phyloP scores from a whole-genome alignment of 345 rosid genomes.

The Punica granatum region DNA sequence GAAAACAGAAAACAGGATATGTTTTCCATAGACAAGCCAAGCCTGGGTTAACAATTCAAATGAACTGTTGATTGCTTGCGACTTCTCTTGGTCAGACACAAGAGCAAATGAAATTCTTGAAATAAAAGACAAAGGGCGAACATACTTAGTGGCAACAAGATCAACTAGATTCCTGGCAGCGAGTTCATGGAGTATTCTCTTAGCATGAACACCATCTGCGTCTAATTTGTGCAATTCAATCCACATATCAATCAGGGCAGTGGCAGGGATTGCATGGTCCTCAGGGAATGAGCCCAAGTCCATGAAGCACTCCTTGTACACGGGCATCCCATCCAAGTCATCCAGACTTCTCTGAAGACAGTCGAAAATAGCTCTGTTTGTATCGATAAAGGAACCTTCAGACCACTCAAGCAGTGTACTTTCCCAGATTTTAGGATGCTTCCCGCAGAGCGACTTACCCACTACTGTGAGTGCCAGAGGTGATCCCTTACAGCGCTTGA shows the following conservation, averaged over 20 bases:
- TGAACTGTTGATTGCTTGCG: no score
- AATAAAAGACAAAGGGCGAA: neutral
- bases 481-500: constrained; percentile 8
- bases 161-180: constrained; percentile 30
- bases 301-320: constrained; percentile 35
- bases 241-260: constrained; percentile 48
- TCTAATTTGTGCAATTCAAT: constrained; percentile 25
- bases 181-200: constrained; percentile 32
- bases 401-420: constrained; percentile 3
- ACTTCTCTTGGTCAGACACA: no score
- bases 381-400: constrained; percentile 22
- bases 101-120: neutral
- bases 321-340: constrained; percentile 18
- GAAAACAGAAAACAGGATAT: no score
- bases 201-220: constrained; percentile 20
- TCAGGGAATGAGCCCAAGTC: constrained; percentile 57
- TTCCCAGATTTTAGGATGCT: neutral
- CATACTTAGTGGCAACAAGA: constrained; percentile 27
- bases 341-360: constrained; percentile 41
- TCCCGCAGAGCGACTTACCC: constrained; percentile 23
- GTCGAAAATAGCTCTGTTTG: constrained; percentile 18
- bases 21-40: no score
- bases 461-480: constrained; percentile 6
- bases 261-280: constrained; percentile 41
- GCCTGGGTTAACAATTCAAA: no score